A percentile compares a stretch with the other conserved stretches of the same genome.
Evolutionary conservation across 495 filamentous ascomycete species (phyloP).

Genomic region (Penicillium argentinense): DNA sequence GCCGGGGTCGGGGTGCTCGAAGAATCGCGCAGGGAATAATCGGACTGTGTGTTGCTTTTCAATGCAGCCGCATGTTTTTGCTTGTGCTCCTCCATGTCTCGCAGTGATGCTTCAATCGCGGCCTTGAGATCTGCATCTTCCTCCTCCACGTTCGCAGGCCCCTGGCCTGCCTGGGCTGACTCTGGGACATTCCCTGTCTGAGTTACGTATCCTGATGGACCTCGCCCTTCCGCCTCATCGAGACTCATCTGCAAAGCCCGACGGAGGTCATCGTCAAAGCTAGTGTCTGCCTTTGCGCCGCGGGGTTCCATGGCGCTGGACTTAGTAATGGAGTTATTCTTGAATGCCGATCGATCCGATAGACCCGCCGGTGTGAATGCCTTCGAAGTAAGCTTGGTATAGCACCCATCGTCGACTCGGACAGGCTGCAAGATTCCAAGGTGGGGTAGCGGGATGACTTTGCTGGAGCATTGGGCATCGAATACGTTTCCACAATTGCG

Average conservation of each 20-base stretch:
- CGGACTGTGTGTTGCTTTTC: constrained; percentile 59
- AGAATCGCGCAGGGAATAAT: constrained; percentile 25
- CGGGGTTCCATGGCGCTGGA: constrained; percentile 80
- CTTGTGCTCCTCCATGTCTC: constrained; percentile 98
- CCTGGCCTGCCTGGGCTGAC: constrained; percentile 38
- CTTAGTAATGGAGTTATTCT: constrained; percentile 54
- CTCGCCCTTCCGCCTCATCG: constrained; percentile 83
- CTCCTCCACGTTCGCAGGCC: constrained; percentile 35
- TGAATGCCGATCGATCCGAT: constrained; percentile 47
- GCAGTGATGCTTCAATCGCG: constrained; percentile 92
- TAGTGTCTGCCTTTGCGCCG: constrained; percentile 76
- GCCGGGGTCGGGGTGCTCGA: constrained; percentile 39
- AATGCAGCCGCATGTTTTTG: constrained; percentile 78
- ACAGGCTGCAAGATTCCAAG: constrained; percentile 90
- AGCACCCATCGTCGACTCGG: constrained; percentile 95
- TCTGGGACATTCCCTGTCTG: constrained; percentile 54
- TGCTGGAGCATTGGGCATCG: constrained; percentile 88
- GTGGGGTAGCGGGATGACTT: constrained; percentile 84
- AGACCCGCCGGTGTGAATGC: constrained; percentile 40
- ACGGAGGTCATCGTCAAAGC: constrained; percentile 94
- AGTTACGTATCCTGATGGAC: constrained; percentile 65
- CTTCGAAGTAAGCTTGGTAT: constrained; percentile 83
- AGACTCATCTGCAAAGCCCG: constrained; percentile 93
- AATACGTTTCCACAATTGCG: constrained; percentile 97
- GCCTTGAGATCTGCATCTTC: constrained; percentile 94